Evolutionary conservation across 306 rosid genomes (phyloP), one percentile per base, ranked within the genome.

Genomic region (Urtica urens): DNA sequence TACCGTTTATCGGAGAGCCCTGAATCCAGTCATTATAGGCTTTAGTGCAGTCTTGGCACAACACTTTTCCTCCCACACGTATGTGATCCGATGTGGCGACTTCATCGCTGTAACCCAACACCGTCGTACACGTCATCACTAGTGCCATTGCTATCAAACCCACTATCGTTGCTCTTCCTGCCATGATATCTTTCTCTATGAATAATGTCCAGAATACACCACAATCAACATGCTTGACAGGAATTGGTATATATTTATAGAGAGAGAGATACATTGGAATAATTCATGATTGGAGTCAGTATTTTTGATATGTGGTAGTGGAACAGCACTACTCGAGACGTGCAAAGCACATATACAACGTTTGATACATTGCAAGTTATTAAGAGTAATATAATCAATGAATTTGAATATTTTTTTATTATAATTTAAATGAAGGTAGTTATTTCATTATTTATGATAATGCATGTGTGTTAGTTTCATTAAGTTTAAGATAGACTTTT

Each of bases 31-130:
- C 65, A 7, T 80, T 71, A 85, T 85, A 87, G 18, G 72, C 94
- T 34, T 69, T 68, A 18, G 74, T 72, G 60, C 96, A 87, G 61
- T 83, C 96, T 50, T 83, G 96, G 78, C 96, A 87, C 37, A 80
- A 14, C 24, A 87, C 94, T 66, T 73, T 83, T 20, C 96, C 96
- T 19, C 49, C 77, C 1, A 80, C 74, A 37, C 72, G 75, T 15
- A 78, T 56, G 11, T 35, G n/a, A 35, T 50, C 68, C 57, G 21
- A 50, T 35, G 4, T 26, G 62, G 6, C 35, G 19, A 64, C 12
- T 30, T 40, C 12, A 44, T 40, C 25, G 62, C 81, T 33, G 44
- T 40, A 45, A 30, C 34, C 78, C 3, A 33, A 41, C 46, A n/a
- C n/a, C n/a, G n/a, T n/a, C n/a, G n/a, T 71, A 62, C 60, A 64